Conservation (phyloP, 352 stramenopile species). For the Thalassiosira pacifica region DNA sequence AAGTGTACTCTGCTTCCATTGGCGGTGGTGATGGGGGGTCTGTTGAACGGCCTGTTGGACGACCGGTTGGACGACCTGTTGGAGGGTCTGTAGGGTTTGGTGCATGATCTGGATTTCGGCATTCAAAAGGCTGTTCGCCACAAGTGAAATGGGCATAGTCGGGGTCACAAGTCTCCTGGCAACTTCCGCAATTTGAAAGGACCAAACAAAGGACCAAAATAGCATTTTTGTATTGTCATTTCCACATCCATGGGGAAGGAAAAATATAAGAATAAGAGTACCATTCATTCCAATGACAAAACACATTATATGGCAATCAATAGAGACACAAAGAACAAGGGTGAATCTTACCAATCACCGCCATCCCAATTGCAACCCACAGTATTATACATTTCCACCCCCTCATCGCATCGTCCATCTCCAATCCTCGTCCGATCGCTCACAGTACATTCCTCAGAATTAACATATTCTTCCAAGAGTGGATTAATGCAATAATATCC, state of each 20-base stretch:
- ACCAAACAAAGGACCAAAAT: not conserved
- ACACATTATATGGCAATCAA: constrained; percentile 7
- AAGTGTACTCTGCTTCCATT: no score
- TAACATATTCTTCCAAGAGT: constrained; percentile 41
- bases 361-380: constrained; percentile 56
- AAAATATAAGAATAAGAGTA: constrained; percentile 13
- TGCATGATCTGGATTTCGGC: constrained; percentile 42
- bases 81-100: not conserved
- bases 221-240: no score
- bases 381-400: constrained; percentile 55
- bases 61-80: no score
- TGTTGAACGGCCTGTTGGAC: no score
- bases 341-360: constrained; percentile 45
- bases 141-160: constrained; percentile 61
- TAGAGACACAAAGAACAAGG: not conserved
- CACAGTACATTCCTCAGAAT: constrained; percentile 49
- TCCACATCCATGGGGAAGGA: no score
- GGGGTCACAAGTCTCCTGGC: constrained; percentile 52
- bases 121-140: constrained; percentile 61
- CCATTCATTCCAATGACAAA: not conserved
- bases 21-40: not conserved
- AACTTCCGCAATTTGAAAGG: constrained; percentile 28
- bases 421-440: constrained; percentile 53
- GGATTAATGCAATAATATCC: constrained; percentile 58
- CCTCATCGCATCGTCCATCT: constrained; percentile 51